These are phyloP conservation scores for Syncephalastrum monosporum DNA, from an alignment of 371 early-diverging fungal genomes.

Conservation along the genomic window DNA sequence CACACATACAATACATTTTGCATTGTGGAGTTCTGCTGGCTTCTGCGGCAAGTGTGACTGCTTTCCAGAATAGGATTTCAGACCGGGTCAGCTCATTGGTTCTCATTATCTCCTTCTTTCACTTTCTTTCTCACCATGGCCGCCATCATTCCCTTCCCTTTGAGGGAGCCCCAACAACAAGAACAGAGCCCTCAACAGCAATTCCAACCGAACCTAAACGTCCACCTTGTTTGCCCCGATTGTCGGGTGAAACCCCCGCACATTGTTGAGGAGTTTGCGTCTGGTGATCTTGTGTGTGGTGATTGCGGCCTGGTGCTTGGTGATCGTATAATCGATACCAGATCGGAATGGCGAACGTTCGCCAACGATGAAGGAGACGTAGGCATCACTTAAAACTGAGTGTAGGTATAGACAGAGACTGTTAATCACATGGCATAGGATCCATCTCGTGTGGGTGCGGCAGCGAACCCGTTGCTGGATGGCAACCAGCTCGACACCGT, in stretches of 20 bases:
- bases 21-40: no score
- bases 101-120: background rate
- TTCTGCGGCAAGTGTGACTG: no score
- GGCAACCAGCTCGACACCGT: constrained; percentile 91
- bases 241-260: constrained; percentile 88
- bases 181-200: constrained; percentile 26
- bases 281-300: constrained; percentile 95
- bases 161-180: constrained; percentile 34
- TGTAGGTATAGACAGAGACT: no score
- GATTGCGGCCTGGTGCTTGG: constrained; percentile 97
- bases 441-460: constrained; percentile 98
- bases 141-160: constrained; percentile 39
- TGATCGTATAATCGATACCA: constrained; percentile 97
- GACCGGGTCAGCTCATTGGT: no score
- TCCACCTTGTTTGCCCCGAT: constrained; percentile 73
- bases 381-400: constrained; percentile 15
- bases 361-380: constrained; percentile 90
- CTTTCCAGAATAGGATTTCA: no score
- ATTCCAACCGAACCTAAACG: constrained; percentile 60
- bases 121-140: constrained; percentile 19
- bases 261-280: constrained; percentile 96
- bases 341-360: constrained; percentile 99
- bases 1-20: no score
- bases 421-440: constrained; percentile 51
- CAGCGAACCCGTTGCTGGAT: constrained; percentile 86